phyloP scores from a whole-genome alignment of 2,329 filamentous ascomycete species.

The Lasiodiplodia hormozganensis region DNA sequence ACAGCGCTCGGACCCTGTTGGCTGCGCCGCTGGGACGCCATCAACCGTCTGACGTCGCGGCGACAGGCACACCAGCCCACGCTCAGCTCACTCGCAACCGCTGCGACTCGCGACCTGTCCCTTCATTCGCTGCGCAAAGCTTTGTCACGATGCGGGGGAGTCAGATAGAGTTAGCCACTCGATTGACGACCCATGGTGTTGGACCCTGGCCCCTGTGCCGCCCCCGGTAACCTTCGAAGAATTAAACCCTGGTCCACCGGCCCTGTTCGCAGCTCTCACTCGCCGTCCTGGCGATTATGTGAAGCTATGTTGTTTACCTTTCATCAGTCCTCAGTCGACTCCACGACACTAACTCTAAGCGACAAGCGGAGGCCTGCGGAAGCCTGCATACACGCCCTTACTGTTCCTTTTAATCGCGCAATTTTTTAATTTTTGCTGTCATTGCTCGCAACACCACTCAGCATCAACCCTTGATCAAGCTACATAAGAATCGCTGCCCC shows the following conservation, averaged over 20 bases:
- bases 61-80: constrained; percentile 4
- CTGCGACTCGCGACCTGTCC: neutral
- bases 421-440: constrained; percentile 8
- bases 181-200: constrained; percentile 2
- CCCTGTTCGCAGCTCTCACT: neutral
- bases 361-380: constrained; percentile 1
- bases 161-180: constrained; percentile 25
- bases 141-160: constrained; percentile 13
- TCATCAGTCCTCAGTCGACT: neutral
- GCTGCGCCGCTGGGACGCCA: neutral
- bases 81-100: neutral
- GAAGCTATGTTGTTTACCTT: neutral
- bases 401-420: constrained; percentile 15
- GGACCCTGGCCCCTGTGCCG: neutral
- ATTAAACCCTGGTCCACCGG: neutral
- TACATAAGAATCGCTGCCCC: neutral
- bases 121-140: neutral
- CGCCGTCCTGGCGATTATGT: neutral
- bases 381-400: neutral
- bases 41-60: neutral
- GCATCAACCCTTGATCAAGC: neutral
- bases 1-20: constrained; percentile 5
- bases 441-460: neutral
- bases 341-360: constrained; percentile 19
- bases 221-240: neutral